These are phyloP conservation scores for Fusarium sp. DNA, from an alignment of 2,329 filamentous ascomycete species.

Conservation along the genomic window DNA sequence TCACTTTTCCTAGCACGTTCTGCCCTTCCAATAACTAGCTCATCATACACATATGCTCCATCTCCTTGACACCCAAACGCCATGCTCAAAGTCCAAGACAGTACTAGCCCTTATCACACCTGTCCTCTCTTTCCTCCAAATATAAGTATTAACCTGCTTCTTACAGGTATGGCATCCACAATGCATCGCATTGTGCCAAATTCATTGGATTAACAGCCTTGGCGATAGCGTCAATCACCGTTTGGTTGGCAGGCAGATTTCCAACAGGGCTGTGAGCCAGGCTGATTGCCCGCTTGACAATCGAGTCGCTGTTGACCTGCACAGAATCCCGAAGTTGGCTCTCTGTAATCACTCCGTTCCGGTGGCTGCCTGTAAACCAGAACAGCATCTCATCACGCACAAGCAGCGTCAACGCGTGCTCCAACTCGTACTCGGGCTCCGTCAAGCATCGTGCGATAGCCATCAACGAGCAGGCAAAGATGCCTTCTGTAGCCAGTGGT, in stretches of 20 bases:
- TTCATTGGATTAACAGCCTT: slow-evolving; percentile 93
- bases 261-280: slow-evolving; percentile 84
- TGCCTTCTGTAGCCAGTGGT: slow-evolving; percentile 93
- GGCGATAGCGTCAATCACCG: slow-evolving; percentile 94
- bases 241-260: slow-evolving; percentile 95
- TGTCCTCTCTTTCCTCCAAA: slow-evolving; percentile 16
- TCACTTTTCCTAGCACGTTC: slow-evolving; percentile 20
- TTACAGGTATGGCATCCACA: slow-evolving; percentile 98
- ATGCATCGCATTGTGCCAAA: slow-evolving; percentile 86
- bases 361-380: slow-evolving; percentile 89
- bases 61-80: slow-evolving; percentile 45
- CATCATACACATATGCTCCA: slow-evolving; percentile 28
- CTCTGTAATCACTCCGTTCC: slow-evolving; percentile 65
- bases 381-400: slow-evolving; percentile 98
- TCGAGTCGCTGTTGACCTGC: slow-evolving; percentile 87
- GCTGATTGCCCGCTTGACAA: slow-evolving; percentile 90
- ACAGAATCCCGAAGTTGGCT: slow-evolving; percentile 83
- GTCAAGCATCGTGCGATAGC: slow-evolving; percentile 94
- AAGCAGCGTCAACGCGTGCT: slow-evolving; percentile 93
- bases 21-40: slow-evolving; percentile 8
- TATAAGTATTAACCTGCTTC: slow-evolving; percentile 17
- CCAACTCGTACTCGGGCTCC: slow-evolving; percentile 90
- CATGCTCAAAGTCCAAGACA: slow-evolving; percentile 49
- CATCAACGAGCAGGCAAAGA: slow-evolving; percentile 96
- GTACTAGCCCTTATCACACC: slow-evolving; percentile 18